Evolutionary conservation across 192 early-diverging fungal species (phyloP).

Genomic region (Gryganskiella cystojenkinii): DNA sequence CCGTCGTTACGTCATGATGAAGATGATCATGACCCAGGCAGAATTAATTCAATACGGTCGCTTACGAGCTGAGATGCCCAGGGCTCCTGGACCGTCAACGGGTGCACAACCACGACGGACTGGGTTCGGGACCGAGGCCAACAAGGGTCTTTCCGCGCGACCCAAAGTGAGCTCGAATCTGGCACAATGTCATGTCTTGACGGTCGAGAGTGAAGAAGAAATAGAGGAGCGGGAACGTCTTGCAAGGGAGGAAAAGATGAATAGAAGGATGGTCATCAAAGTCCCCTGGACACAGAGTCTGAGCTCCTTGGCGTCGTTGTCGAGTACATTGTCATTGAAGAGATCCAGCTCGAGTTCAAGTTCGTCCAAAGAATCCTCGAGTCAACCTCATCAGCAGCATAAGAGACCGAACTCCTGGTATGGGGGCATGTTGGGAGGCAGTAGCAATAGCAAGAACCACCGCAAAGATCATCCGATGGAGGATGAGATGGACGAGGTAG

Average conservation of each 20-base stretch:
- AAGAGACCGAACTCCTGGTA: too few relatives aligned
- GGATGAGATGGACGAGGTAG: too few relatives aligned
- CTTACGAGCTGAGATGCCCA: conserved; percentile 42
- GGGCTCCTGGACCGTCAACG: conserved; percentile 36
- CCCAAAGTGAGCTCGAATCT: conserved; percentile 12
- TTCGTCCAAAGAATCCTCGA: too few relatives aligned
- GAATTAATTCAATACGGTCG: conserved; percentile 39
- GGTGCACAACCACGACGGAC: conserved; percentile 28
- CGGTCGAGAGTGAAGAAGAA: neutral
- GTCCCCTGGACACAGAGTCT: neutral
- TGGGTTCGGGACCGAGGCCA: conserved; percentile 32
- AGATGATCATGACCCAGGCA: conserved; percentile 50
- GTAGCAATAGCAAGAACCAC: too few relatives aligned
- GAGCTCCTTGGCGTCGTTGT: conserved; percentile 6
- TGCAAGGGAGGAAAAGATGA: neutral
- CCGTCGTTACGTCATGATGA: conserved; percentile 39
- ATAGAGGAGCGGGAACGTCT: neutral
- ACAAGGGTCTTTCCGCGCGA: conserved; percentile 5
- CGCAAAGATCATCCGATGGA: too few relatives aligned
- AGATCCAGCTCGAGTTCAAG: too few relatives aligned
- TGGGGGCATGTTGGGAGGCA: too few relatives aligned
- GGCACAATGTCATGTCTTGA: conserved; percentile 5
- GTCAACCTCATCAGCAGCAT: too few relatives aligned
- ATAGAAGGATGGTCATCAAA: conserved; percentile 3
- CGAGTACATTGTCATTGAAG: neutral